These are phyloP conservation scores for Tuber aestivum DNA, from an alignment of 495 filamentous ascomycete species.

Conservation along the genomic window DNA sequence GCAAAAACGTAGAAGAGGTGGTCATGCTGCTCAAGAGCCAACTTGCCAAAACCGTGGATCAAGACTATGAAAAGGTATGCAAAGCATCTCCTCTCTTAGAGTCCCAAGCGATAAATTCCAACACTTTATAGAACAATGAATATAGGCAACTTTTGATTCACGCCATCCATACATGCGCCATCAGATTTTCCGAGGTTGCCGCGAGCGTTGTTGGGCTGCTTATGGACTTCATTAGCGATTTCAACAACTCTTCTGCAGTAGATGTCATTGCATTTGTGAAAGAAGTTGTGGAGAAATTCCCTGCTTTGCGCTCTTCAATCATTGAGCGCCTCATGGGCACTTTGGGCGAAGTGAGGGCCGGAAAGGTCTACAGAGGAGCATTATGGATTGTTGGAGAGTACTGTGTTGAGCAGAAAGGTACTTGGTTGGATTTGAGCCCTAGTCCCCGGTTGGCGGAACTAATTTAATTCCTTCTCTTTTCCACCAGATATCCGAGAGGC, in stretches of 20 bases:
- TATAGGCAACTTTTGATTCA: conserved; percentile 94
- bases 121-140: conserved; percentile 66
- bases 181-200: conserved; percentile 97
- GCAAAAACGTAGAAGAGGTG: conserved; percentile 98
- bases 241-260: conserved; percentile 92
- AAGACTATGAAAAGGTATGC: conserved; percentile 87
- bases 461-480: background rate
- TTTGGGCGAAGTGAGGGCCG: conserved; percentile 86
- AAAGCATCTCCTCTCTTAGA: conserved; percentile 13
- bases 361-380: conserved; percentile 93
- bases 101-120: conserved; percentile 24
- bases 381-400: conserved; percentile 99
- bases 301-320: conserved; percentile 76
- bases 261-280: conserved; percentile 99
- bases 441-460: background rate
- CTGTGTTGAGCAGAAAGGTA: conserved; percentile 68
- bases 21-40: conserved; percentile 96
- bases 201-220: conserved; percentile 91
- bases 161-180: conserved; percentile 94
- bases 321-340: conserved; percentile 84
- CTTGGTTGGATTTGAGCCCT: background rate
- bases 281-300: conserved; percentile 98
- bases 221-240: conserved; percentile 99
- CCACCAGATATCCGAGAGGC: conserved; percentile 76
- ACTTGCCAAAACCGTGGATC: conserved; percentile 92